Conservation (phyloP, 257 asterid species). For the Scutellaria galericulata region DNA sequence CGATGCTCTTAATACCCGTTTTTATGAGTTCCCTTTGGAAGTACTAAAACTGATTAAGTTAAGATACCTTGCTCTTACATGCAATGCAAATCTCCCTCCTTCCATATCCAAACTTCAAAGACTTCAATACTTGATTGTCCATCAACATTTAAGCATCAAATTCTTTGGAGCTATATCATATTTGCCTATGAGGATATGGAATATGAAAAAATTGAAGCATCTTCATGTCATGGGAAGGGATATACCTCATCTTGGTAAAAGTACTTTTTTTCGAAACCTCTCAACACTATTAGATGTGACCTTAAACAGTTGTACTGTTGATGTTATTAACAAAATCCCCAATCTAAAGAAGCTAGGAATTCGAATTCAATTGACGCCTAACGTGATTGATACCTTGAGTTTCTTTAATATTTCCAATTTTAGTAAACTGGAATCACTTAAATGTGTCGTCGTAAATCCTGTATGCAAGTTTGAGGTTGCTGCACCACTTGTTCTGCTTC, state of each 20-base stretch:
- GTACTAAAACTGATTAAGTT: not conserved
- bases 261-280: not conserved
- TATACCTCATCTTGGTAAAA: not conserved
- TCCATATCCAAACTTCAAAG: not conserved
- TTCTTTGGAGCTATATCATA: not conserved
- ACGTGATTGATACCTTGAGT: not conserved
- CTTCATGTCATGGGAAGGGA: conserved; percentile 4
- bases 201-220: not conserved
- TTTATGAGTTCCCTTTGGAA: not conserved
- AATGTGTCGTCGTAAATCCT: not conserved
- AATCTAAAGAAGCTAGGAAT: conserved; percentile 1
- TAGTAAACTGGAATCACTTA: not conserved
- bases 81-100: not conserved
- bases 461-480: not conserved
- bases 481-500: not conserved
- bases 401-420: not conserved
- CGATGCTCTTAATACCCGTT: not conserved
- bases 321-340: not conserved
- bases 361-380: not conserved
- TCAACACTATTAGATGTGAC: conserved; percentile 1
- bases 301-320: not conserved
- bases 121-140: not conserved
- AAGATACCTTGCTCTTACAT: conserved; percentile 1
- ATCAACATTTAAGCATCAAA: not conserved
- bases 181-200: not conserved